Evolutionary conservation across 1,284 basidiomycete species (phyloP), one percentile per base, ranked within the genome.

Genomic region (Porogramme epimiltina): DNA sequence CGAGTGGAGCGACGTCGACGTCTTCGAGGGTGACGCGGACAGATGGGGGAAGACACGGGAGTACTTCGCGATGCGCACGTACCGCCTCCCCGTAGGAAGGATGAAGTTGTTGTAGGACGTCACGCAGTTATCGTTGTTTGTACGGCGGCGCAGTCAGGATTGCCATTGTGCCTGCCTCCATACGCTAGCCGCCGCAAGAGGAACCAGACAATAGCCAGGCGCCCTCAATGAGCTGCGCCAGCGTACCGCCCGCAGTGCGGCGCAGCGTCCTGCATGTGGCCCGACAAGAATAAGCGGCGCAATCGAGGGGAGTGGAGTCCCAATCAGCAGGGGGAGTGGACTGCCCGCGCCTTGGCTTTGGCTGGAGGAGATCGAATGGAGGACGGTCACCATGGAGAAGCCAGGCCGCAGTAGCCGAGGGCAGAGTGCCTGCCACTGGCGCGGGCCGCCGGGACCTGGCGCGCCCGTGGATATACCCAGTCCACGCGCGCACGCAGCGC

Each of bases 1-100:
- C 16, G 61, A 75, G 20, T 96, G 93, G 93, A 73, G 72, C 36
- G 85, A 91, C 61, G 79, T 93, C 3, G 84, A 88, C 57, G 80
- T 90, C 20, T 68, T 73, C 34, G 67, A 64, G 13, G 72, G 66
- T 19, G 71, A 75, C 43, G 74, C 65, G 31, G 76, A 78, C 40
- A 75, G 81, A 51, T 92, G 90, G 90, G 85, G 83, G 9, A 70
- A 79, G 46, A 89, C 84, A 42, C 76, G 85, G 41, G 78, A 84
- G 62, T 92, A 92, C 61, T 92, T 92, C 62, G 80, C 77, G 37
- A 64, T 85, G 61, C 82, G 85, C 44, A 66, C 82, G 48, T 92
- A 91, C 66, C 75, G 82, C 38, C 67, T 89, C 31, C 87, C 87
- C 0, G 64, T 87, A 25, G 80, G 77, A 22, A 73, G 63, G 49